These are phyloP conservation scores for Monosiga brevicollis DNA, from an alignment of 78 protist species.

Conservation along the genomic window DNA sequence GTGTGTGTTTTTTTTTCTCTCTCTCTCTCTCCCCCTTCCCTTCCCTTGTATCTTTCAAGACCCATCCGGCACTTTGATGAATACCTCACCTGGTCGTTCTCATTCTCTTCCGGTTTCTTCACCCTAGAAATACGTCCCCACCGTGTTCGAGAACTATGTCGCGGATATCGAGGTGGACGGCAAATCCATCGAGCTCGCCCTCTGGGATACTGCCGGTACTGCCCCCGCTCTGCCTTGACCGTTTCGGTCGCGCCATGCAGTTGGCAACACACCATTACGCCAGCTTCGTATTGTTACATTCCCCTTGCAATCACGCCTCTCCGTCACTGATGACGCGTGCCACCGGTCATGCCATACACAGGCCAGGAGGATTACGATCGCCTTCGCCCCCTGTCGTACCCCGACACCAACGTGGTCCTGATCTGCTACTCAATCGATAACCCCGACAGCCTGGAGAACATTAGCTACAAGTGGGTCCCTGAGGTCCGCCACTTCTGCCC, in stretches of 20 bases:
- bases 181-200: not conserved
- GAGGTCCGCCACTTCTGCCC: slow-evolving; percentile 36
- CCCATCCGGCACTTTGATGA: not conserved
- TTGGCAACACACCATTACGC: too few relatives aligned
- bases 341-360: slow-evolving; percentile 1
- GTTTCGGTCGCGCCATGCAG: too few relatives aligned
- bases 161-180: slow-evolving; percentile 24
- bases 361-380: slow-evolving; percentile 96
- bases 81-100: not conserved
- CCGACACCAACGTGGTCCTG: slow-evolving; percentile 87
- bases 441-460: slow-evolving; percentile 61
- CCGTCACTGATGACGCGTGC: not conserved
- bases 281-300: too few relatives aligned
- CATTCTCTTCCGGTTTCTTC: not conserved
- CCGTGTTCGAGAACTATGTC: slow-evolving; percentile 31
- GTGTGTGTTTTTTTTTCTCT: not conserved
- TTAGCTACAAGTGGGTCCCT: slow-evolving; percentile 43
- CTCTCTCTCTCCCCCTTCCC: not conserved
- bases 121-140: slow-evolving; percentile 10
- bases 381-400: slow-evolving; percentile 87
- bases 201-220: not conserved
- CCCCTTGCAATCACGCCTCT: too few relatives aligned
- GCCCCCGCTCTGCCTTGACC: too few relatives aligned
- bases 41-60: not conserved
- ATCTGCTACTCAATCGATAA: slow-evolving; percentile 69